These are phyloP conservation scores for Lolium perenne DNA, from an alignment of 176 grass and related monocot species.

Conservation along the genomic window DNA sequence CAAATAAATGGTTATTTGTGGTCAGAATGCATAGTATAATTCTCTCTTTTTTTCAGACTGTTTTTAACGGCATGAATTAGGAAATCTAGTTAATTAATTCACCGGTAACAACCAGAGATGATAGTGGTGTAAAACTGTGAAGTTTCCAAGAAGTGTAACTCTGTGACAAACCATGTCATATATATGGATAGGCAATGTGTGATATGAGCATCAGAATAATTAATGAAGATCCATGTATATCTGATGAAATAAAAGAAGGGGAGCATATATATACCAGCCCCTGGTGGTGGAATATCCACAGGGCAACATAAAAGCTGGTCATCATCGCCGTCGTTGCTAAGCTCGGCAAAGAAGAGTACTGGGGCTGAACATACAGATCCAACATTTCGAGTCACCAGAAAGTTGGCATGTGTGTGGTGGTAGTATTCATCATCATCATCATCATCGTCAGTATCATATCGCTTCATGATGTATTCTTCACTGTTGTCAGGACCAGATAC, in stretches of 20 bases:
- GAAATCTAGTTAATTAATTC: no score
- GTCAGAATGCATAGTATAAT: background rate
- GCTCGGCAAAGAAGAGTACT: background rate
- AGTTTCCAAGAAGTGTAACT: no score
- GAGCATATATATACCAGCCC: background rate
- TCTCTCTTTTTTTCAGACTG: background rate
- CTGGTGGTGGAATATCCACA: background rate
- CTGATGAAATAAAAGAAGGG: background rate
- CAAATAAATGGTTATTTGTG: background rate
- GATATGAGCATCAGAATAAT: no score
- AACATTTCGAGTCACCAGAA: background rate
- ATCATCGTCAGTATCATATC: background rate
- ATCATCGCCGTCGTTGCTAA: background rate
- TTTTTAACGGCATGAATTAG: background rate
- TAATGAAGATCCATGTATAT: background rate
- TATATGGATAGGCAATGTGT: no score
- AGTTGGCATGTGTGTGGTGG: slow-evolving; percentile 20
- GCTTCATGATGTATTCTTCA: background rate
- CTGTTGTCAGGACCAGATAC: slow-evolving; percentile 14
- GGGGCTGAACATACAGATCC: background rate
- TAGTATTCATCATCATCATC: background rate
- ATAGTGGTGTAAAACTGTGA: background rate
- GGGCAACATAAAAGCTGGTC: slow-evolving; percentile 5
- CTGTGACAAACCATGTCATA: no score
- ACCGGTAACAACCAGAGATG: no score